Conservation (phyloP, 352 stramenopile genomes). For the Phytophthora boehmeriae region DNA sequence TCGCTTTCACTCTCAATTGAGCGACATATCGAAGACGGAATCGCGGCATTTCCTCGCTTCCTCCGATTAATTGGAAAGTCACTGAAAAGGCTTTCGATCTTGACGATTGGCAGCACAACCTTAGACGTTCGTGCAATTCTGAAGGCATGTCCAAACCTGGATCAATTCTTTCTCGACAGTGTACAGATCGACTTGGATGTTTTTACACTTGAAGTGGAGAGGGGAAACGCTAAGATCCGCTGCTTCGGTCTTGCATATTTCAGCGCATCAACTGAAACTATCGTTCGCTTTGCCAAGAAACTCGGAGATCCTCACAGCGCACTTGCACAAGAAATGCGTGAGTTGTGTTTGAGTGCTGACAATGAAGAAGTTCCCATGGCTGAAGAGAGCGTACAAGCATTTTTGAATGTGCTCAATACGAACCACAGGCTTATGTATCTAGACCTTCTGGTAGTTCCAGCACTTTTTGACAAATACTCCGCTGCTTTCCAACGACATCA, state of each 20-base stretch:
- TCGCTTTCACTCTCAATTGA: conserved; percentile 35
- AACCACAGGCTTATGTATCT: conserved; percentile 38
- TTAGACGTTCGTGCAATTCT: conserved; percentile 24
- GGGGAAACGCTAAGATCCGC: conserved; percentile 14
- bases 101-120: conserved; percentile 3
- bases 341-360: conserved; percentile 33
- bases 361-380: conserved; percentile 30
- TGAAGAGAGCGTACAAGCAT: conserved; percentile 22
- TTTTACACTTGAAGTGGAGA: conserved; percentile 28
- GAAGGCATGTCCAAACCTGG: conserved; percentile 23
- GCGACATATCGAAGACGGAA: conserved; percentile 21
- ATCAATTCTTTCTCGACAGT: conserved; percentile 33
- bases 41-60: conserved; percentile 11
- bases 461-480: conserved; percentile 29
- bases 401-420: conserved; percentile 25
- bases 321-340: conserved; percentile 21
- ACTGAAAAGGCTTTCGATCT: conserved; percentile 29
- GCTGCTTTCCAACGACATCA: conserved; percentile 23
- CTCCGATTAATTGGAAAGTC: conserved; percentile 26
- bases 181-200: conserved; percentile 31
- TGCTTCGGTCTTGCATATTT: conserved; percentile 22
- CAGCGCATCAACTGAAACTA: conserved; percentile 13
- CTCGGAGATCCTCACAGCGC: conserved; percentile 19
- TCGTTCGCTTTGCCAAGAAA: conserved; percentile 31
- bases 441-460: conserved; percentile 25